Percentiles rank a stretch among this genome's conserved stretches.
Conservation (phyloP, 371 early-diverging fungal species). For the Cokeromyces recurvatus region DNA sequence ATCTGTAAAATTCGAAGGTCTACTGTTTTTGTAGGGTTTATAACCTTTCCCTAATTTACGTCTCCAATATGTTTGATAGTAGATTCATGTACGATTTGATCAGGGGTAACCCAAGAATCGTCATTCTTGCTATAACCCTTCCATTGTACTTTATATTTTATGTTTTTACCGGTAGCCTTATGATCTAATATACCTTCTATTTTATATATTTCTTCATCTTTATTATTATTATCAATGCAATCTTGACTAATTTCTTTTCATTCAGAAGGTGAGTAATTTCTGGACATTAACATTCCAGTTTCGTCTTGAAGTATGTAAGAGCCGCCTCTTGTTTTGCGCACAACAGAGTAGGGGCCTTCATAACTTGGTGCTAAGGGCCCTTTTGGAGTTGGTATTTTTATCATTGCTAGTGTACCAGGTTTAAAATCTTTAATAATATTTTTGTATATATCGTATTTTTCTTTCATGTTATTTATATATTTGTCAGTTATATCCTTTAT, state of each 20-base stretch:
- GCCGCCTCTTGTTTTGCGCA: neutral
- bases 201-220: neutral
- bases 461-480: neutral
- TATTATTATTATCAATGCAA: conserved; percentile 3
- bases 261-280: neutral
- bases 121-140: conserved; percentile 6
- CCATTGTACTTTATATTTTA: conserved; percentile 9
- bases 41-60: neutral
- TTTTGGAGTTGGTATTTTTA: neutral
- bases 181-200: too few species aligned
- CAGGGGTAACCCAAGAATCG: conserved; percentile 6
- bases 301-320: neutral
- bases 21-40: neutral
- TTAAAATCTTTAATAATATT: neutral
- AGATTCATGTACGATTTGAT: neutral
- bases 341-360: conserved; percentile 5
- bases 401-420: neutral
- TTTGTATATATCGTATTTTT: neutral
- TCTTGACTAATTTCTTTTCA: conserved; percentile 9
- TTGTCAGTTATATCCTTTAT: neutral
- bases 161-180: neutral
- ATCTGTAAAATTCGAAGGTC: too few species aligned
- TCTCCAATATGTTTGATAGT: conserved; percentile 1
- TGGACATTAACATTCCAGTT: neutral
- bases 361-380: neutral